Evolutionary conservation across 306 rosid species (phyloP).

Genomic region (Biancaea sappan): DNA sequence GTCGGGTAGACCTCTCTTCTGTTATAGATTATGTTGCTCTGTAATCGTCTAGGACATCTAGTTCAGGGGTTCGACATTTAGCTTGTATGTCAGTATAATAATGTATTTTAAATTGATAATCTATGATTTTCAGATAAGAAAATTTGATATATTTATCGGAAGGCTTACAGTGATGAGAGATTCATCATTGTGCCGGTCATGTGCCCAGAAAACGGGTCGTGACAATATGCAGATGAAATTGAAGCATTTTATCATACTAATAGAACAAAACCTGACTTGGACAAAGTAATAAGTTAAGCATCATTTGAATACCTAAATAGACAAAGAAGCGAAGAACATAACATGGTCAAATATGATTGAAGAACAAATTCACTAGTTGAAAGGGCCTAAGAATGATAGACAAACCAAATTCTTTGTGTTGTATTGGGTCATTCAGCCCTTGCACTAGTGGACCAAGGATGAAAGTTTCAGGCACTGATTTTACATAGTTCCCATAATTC

Average conservation of each 20-base stretch:
- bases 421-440: slow-evolving; percentile 89
- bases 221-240: slow-evolving; percentile 7
- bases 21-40: too few species aligned
- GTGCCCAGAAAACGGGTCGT: too few species aligned
- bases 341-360: slow-evolving; percentile 26
- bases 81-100: too few species aligned
- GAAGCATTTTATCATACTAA: slow-evolving; percentile 1
- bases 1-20: too few species aligned
- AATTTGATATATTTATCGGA: too few species aligned
- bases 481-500: slow-evolving; percentile 55
- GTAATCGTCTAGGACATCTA: too few species aligned
- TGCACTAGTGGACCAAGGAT: slow-evolving; percentile 80
- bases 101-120: too few species aligned
- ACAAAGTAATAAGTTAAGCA: slow-evolving; percentile 8
- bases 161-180: too few species aligned
- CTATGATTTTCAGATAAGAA: too few species aligned
- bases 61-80: too few species aligned
- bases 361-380: slow-evolving; percentile 21
- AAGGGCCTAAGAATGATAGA: slow-evolving; percentile 29
- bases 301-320: slow-evolving; percentile 17
- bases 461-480: slow-evolving; percentile 72
- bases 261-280: slow-evolving; percentile 9
- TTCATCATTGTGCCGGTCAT: too few species aligned
- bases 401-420: slow-evolving; percentile 91
- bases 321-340: slow-evolving; percentile 15